phyloP scores from a whole-genome alignment of 2,329 filamentous ascomycete genomes.

The Beauveria asiatica region DNA sequence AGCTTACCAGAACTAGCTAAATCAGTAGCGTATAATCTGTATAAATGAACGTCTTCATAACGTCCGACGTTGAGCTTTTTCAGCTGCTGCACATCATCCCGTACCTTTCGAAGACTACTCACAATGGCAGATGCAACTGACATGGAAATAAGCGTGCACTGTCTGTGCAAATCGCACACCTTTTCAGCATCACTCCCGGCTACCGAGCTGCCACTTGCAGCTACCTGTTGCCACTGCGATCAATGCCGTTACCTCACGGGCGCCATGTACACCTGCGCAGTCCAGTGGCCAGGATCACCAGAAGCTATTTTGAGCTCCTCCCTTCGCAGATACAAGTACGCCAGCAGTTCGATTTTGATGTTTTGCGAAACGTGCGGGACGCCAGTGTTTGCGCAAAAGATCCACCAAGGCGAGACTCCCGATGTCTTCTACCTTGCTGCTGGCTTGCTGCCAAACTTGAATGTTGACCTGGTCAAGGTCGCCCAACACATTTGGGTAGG shows the following conservation, averaged over 20 bases:
- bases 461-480: conserved; percentile 23
- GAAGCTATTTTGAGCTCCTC: conserved; percentile 17
- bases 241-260: conserved; percentile 39
- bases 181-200: conserved; percentile 28
- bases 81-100: background rate
- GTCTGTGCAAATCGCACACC: conserved; percentile 34
- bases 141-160: conserved; percentile 20
- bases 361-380: conserved; percentile 37
- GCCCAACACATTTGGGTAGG: conserved; percentile 34
- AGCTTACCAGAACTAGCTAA: background rate
- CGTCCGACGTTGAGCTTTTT: background rate
- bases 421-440: conserved; percentile 25
- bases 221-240: conserved; percentile 37
- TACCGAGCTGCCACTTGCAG: conserved; percentile 32
- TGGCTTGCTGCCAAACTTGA: conserved; percentile 27
- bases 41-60: background rate
- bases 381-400: conserved; percentile 32
- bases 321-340: conserved; percentile 29
- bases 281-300: conserved; percentile 28
- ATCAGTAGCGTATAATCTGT: background rate
- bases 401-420: background rate
- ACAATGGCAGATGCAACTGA: background rate
- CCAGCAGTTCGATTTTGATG: conserved; percentile 22
- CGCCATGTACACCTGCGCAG: conserved; percentile 30
- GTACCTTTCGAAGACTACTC: background rate